These are phyloP conservation scores for Brassica hybrid DNA, from an alignment of 441 rosid genomes.

Conservation along the genomic window DNA sequence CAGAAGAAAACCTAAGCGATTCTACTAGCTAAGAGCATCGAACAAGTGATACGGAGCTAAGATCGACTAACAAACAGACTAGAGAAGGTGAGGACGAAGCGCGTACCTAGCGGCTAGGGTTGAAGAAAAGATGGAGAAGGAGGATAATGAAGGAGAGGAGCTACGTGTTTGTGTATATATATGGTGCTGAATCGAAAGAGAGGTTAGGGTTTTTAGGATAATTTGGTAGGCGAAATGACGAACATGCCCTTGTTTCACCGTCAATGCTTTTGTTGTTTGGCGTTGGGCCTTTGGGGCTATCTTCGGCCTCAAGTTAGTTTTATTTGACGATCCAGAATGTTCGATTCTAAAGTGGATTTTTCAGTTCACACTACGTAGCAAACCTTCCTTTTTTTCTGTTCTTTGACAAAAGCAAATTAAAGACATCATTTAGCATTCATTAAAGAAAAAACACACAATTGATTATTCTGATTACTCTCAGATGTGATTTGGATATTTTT, in stretches of 20 bases:
- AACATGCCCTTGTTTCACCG: background rate
- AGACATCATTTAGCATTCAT: background rate
- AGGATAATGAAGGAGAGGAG: background rate
- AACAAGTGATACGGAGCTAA: background rate
- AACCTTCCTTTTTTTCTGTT: no score
- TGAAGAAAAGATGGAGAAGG: background rate
- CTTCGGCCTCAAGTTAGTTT: background rate
- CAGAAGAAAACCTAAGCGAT: background rate
- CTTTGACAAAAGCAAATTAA: background rate
- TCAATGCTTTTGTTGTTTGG: background rate
- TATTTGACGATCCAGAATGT: background rate
- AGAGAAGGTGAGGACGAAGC: background rate
- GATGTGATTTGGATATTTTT: background rate
- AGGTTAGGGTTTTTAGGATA: constrained; percentile 26
- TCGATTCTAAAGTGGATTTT: background rate
- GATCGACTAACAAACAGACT: background rate
- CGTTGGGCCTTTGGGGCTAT: constrained; percentile 4
- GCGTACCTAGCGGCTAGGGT: constrained; percentile 25
- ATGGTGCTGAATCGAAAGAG: background rate
- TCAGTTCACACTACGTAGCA: background rate
- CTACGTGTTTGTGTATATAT: constrained; percentile 6
- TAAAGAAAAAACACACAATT: background rate
- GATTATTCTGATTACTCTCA: background rate
- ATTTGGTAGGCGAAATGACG: background rate
- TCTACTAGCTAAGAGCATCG: no score